phyloP scores from a whole-genome alignment of 1,139 yeast species.

The Yamadazyma triangularis region DNA sequence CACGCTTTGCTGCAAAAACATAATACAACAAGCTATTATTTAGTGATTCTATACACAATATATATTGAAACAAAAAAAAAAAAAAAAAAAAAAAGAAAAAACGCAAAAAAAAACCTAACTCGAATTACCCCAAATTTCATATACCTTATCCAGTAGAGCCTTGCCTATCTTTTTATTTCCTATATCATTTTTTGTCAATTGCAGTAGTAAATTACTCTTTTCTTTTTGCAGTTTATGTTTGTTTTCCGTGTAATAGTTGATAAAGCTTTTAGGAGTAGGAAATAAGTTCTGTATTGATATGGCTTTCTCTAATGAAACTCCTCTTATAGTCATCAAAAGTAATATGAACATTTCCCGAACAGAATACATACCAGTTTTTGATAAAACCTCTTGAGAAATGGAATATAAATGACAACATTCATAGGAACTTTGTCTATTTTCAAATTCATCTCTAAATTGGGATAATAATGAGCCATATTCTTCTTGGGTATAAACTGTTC shows the following conservation, averaged over 20 bases:
- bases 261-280: constrained; percentile 58
- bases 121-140: constrained; percentile 59
- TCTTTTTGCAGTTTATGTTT: constrained; percentile 18
- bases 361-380: constrained; percentile 67
- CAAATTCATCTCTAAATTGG: constrained; percentile 43
- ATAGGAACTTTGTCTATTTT: constrained; percentile 16
- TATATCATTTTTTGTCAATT: constrained; percentile 47
- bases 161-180: constrained; percentile 61
- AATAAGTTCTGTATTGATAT: constrained; percentile 62
- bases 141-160: constrained; percentile 55
- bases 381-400: constrained; percentile 64
- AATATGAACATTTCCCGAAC: constrained; percentile 71
- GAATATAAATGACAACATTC: constrained; percentile 63
- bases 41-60: no score
- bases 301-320: constrained; percentile 84
- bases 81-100: no score
- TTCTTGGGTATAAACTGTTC: constrained; percentile 45
- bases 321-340: constrained; percentile 75
- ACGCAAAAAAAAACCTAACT: no score
- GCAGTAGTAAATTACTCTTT: constrained; percentile 38
- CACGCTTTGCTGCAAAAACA: no score
- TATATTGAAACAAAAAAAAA: no score
- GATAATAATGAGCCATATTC: constrained; percentile 43
- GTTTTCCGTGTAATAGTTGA: constrained; percentile 17
- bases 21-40: no score